A percentile compares a stretch with the other conserved stretches of the same genome.
Evolutionary conservation across 495 filamentous ascomycete species (phyloP).

Genomic region (Penicillium manginii): DNA sequence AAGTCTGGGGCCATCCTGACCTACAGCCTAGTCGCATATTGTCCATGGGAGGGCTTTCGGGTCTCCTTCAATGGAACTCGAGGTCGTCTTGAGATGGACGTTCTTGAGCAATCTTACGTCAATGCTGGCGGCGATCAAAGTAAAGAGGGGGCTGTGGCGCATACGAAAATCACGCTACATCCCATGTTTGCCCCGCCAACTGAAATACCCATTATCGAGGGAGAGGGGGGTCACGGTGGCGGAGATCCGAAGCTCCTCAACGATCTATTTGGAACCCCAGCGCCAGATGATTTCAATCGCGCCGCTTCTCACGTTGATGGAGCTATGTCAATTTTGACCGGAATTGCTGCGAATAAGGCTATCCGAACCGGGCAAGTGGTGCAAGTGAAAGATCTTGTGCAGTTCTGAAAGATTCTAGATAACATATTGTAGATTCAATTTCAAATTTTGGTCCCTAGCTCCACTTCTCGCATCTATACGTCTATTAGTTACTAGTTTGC

Average conservation of each 20-base stretch:
- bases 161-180: constrained; percentile 50
- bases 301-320: constrained; percentile 55
- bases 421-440: not conserved
- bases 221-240: constrained; percentile 36
- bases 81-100: constrained; percentile 37
- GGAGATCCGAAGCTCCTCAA: constrained; percentile 35
- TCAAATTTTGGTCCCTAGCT: not conserved
- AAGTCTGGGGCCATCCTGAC: constrained; percentile 35
- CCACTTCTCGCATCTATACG: no score
- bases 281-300: constrained; percentile 25
- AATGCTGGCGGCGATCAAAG: constrained; percentile 39
- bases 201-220: constrained; percentile 29
- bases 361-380: constrained; percentile 52
- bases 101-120: constrained; percentile 39
- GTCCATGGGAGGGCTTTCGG: constrained; percentile 41
- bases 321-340: constrained; percentile 58
- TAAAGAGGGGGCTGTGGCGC: constrained; percentile 39
- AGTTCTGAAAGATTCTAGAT: constrained; percentile 13
- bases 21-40: constrained; percentile 37
- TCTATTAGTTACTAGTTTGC: not conserved
- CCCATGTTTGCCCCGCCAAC: constrained; percentile 35
- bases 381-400: constrained; percentile 31
- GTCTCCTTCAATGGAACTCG: constrained; percentile 38
- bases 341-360: constrained; percentile 60
- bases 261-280: constrained; percentile 33